Evolutionary conservation across 2,329 filamentous ascomycete species (phyloP).

Genomic region (Fusarium beomiforme): DNA sequence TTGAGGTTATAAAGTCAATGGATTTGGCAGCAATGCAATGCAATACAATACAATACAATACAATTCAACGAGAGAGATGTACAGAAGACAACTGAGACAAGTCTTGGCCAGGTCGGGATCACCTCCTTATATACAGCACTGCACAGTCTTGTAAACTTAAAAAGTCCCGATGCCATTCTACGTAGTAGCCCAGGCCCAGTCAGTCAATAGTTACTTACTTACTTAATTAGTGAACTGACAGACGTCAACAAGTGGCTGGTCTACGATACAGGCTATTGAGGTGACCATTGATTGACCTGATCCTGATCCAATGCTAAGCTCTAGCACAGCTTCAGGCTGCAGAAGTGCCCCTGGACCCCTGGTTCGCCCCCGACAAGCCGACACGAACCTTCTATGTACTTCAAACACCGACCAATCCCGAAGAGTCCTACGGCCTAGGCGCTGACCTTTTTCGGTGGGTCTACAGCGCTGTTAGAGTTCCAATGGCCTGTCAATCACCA

Average conservation of each 20-base stretch:
- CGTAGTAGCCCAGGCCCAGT: too few relatives aligned
- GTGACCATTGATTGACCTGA: background rate
- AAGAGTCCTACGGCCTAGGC: background rate
- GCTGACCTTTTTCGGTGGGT: background rate
- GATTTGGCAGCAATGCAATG: background rate
- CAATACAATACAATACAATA: background rate
- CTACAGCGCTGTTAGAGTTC: background rate
- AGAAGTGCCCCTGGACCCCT: constrained; percentile 23
- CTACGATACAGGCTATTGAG: constrained; percentile 3
- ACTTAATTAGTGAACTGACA: background rate
- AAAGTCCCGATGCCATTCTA: background rate
- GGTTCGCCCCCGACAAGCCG: background rate
- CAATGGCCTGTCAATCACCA: constrained; percentile 23
- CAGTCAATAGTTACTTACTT: background rate
- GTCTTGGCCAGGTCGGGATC: background rate
- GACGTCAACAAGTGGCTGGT: background rate
- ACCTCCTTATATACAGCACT: constrained; percentile 7
- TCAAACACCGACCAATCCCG: background rate
- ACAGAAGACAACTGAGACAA: background rate
- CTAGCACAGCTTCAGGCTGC: background rate
- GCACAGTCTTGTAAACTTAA: background rate
- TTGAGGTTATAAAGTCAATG: background rate
- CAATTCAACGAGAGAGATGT: constrained; percentile 2
- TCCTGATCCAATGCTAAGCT: background rate
- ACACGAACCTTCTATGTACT: background rate